A percentile compares a stretch with the other conserved stretches of the same genome.
Evolutionary conservation across 805 yeast genomes (phyloP).

Genomic region (Metschnikowia peoriensis): DNA sequence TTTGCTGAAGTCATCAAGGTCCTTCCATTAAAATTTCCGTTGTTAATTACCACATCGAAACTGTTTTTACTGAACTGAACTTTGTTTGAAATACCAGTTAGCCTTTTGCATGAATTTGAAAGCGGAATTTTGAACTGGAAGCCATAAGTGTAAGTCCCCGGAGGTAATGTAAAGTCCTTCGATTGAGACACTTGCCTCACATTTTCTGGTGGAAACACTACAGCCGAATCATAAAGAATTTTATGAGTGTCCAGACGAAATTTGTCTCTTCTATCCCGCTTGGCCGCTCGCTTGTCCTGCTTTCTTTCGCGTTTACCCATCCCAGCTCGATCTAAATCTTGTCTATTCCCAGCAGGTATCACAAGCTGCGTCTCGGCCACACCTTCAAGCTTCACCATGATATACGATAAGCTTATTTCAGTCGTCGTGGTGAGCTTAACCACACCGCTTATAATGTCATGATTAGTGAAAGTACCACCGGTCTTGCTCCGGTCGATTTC

Average conservation of each 20-base stretch:
- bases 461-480: conserved; percentile 46
- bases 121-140: conserved; percentile 47
- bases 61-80: conserved; percentile 29
- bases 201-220: conserved; percentile 54
- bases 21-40: conserved; percentile 21
- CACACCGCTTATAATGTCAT: conserved; percentile 43
- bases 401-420: conserved; percentile 43
- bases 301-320: neutral
- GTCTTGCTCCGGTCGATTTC: conserved; percentile 26
- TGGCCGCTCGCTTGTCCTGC: conserved; percentile 5
- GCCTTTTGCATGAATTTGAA: conserved; percentile 31
- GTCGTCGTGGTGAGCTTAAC: conserved; percentile 39
- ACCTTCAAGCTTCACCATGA: conserved; percentile 55
- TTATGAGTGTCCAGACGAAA: conserved; percentile 41
- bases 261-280: conserved; percentile 15
- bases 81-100: conserved; percentile 33
- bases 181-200: conserved; percentile 42
- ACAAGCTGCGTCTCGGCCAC: conserved; percentile 37
- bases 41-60: conserved; percentile 30
- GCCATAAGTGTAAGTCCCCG: conserved; percentile 51
- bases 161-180: conserved; percentile 46
- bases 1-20: conserved; percentile 24
- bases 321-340: neutral
- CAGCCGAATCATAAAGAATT: conserved; percentile 46
- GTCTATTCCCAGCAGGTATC: conserved; percentile 20